A percentile compares a stretch with the other conserved stretches of the same genome.
Evolutionary conservation across 192 early-diverging fungal species (phyloP).

Genomic region (Rhizoclosmatium globosum): DNA sequence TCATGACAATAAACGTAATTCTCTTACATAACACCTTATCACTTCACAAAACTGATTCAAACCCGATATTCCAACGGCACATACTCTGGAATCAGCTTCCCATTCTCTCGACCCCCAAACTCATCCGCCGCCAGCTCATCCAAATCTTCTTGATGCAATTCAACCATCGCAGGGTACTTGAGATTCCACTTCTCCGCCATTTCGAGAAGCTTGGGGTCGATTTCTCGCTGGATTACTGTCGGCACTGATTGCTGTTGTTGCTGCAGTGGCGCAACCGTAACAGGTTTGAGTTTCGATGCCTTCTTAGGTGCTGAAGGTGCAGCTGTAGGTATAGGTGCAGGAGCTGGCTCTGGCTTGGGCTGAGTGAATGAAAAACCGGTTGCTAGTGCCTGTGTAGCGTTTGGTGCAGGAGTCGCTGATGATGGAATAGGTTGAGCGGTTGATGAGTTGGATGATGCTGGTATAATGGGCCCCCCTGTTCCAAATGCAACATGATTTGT

Average conservation of each 20-base stretch:
- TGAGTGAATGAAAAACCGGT: neutral
- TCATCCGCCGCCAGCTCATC: neutral
- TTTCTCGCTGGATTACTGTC: neutral
- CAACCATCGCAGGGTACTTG: neutral
- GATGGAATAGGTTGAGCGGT: neutral
- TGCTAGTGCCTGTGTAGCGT: neutral
- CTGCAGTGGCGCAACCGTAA: neutral
- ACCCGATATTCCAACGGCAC: constrained; percentile 16
- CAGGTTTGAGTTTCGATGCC: too few species aligned
- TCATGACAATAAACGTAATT: too few species aligned
- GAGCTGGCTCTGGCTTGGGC: neutral
- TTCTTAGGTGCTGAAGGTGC: neutral
- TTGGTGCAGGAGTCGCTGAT: neutral
- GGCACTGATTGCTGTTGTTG: neutral
- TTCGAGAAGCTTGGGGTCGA: neutral
- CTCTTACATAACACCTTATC: too few species aligned
- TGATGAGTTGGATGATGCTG: neutral
- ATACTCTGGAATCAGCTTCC: constrained; percentile 22
- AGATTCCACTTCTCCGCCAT: constrained; percentile 18
- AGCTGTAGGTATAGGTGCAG: neutral
- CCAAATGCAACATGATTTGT: neutral
- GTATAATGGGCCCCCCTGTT: neutral
- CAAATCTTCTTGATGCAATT: constrained; percentile 24
- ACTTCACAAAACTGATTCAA: too few species aligned
- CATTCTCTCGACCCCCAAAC: constrained; percentile 18